Base-by-base conservation (phyloP, 2,329 filamentous ascomycete genomes). In the Drechslerella dactyloides region DNA sequence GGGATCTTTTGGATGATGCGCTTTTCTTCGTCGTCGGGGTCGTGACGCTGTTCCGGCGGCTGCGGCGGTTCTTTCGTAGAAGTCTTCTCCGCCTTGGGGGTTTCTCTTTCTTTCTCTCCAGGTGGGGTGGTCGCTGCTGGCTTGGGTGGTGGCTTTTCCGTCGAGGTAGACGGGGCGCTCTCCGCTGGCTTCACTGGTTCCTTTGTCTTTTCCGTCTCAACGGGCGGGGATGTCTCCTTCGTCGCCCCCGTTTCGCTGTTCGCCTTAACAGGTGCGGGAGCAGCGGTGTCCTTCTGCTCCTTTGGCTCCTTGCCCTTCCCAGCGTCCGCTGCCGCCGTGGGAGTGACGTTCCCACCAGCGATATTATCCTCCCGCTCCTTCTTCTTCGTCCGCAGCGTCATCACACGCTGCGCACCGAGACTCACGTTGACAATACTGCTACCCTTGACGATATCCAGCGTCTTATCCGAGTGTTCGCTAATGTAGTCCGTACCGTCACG, bases 401-500 rank as follows among this genome's bases (percentile, higher is more conserved):
- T 97, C 1, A 87, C 93, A 59, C 94, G 85, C 80, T 96, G 88
- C 0, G 93, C 93, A 0, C 94, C 94, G n/a, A 97, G 84, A 75
- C 91, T 96, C 55, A 96, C 87, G 77, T 97, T 99, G 74, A 93
- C 91, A 75, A 99, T 96, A 69, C 84, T 93, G 23, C 90, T 94
- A 2, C 84, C 87, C 24, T 85, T 86, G 11, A 87, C 87, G 64
- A 99, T 94, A 78, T 99, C 94, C 23, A 99, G 83, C 0, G 93
- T 96, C 81, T 99, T 99, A 79, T 99, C 94, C 42, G 91, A 96
- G 78, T 99, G 94, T 78, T 99, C 94, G 0, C 91, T 94, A 73
- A 99, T 99, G 78, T 91, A 91, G 80, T 99, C 94, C 53, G 86
- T 87, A 1, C 93, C 91, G 75, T 85, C 85, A n/a, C 94, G 90